These are phyloP conservation scores for Penicillium italicum DNA, from an alignment of 2,329 filamentous ascomycete species.

Conservation along the genomic window DNA sequence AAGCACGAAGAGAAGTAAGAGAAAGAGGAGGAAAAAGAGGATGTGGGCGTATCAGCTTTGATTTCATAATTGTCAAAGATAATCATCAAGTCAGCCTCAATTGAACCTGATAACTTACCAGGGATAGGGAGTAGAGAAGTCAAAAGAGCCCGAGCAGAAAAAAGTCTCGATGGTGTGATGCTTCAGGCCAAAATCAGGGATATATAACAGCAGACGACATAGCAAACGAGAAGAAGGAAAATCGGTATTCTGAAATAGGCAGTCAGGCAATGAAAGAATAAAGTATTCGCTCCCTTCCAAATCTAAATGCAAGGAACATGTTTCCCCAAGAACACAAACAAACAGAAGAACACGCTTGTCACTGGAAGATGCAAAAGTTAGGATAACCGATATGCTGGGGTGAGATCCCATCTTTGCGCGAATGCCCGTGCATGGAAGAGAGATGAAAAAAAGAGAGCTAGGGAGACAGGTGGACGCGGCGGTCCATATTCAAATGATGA, in stretches of 20 bases:
- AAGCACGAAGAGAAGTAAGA: neutral
- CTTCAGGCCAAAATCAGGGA: constrained; percentile 28
- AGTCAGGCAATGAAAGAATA: constrained; percentile 16
- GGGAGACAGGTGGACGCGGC: neutral
- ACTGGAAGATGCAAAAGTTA: constrained; percentile 25
- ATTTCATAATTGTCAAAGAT: neutral
- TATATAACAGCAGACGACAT: constrained; percentile 23
- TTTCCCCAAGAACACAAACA: constrained; percentile 15
- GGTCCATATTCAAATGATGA: neutral
- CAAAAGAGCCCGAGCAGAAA: neutral
- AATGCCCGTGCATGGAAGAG: neutral
- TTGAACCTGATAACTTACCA: neutral
- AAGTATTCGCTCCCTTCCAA: constrained; percentile 23
- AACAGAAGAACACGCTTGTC: constrained; percentile 21
- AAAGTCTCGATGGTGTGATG: constrained; percentile 18
- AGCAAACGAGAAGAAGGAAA: constrained; percentile 18
- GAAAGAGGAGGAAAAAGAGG: neutral
- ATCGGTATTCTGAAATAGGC: constrained; percentile 8
- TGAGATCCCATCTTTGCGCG: constrained; percentile 9
- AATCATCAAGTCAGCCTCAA: neutral
- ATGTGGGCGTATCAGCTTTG: neutral
- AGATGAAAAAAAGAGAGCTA: constrained; percentile 3
- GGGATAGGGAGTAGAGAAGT: constrained; percentile 2
- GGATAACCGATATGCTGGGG: constrained; percentile 20
- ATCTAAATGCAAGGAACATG: constrained; percentile 27